A percentile compares a stretch with the other conserved stretches of the same genome.
Conservation (phyloP, 2,329 filamentous ascomycete species). For the Hypoxylon sp. region DNA sequence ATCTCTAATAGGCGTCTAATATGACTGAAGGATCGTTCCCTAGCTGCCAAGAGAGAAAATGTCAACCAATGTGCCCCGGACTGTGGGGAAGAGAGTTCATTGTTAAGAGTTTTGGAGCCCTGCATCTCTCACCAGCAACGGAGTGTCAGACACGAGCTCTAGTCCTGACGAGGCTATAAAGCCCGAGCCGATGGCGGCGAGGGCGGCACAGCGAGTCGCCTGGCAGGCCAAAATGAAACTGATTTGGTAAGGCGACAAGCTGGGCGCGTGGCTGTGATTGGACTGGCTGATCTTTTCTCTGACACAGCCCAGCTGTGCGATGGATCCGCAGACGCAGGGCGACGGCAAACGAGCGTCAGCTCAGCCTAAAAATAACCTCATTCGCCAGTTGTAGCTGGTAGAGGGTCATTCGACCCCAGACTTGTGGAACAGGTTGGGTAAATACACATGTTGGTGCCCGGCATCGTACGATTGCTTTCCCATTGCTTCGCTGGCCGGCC, state of each 20-base stretch:
- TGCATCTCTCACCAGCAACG: conserved; percentile 2
- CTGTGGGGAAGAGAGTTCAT: not conserved
- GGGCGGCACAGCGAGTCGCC: not conserved
- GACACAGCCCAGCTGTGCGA: conserved; percentile 7
- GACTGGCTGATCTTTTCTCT: not conserved
- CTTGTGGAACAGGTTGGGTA: not conserved
- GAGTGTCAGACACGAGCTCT: not conserved
- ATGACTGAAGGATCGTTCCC: not conserved
- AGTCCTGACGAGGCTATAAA: conserved; percentile 4
- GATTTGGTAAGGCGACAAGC: conserved; percentile 9
- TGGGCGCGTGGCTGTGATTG: conserved; percentile 1
- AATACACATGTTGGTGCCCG: not conserved
- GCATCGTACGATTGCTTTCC: not conserved
- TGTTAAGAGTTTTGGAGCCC: not conserved
- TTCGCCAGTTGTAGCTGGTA: not conserved
- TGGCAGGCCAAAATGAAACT: not conserved
- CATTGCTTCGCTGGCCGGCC: not conserved
- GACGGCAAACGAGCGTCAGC: conserved; percentile 7
- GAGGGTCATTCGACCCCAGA: not conserved
- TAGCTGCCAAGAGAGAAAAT: no score
- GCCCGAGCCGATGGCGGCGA: not conserved
- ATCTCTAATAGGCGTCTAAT: not conserved
- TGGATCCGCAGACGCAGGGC: conserved; percentile 1
- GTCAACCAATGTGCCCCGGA: not conserved
- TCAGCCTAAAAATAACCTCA: conserved; percentile 23